Evolutionary conservation across 2,329 filamentous ascomycete species (phyloP).

Genomic region (Pseudocercospora eumusae): DNA sequence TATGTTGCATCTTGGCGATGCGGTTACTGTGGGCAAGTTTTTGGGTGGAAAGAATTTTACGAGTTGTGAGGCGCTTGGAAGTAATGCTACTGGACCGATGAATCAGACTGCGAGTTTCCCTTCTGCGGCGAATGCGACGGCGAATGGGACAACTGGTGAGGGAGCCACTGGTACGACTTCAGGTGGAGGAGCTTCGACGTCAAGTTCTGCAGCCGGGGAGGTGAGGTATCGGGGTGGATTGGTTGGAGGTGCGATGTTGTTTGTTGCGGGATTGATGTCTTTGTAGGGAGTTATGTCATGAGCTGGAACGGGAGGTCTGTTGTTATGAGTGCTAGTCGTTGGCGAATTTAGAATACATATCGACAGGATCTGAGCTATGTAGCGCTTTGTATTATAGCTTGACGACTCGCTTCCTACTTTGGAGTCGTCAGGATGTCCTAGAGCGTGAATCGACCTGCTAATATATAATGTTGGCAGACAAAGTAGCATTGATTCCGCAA

Average conservation of each 20-base stretch:
- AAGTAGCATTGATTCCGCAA: too few relatives aligned
- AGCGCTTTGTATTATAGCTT: background rate
- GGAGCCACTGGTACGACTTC: background rate
- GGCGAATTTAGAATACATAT: too few relatives aligned
- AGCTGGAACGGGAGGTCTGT: too few relatives aligned
- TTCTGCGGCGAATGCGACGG: background rate
- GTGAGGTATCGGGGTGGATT: background rate
- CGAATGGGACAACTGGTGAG: constrained; percentile 1
- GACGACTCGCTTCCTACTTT: background rate
- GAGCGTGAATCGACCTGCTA: too few relatives aligned
- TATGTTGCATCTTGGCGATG: constrained; percentile 23
- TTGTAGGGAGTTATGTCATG: background rate
- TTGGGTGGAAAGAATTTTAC: constrained; percentile 29
- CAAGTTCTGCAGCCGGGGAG: background rate
- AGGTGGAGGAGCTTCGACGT: background rate
- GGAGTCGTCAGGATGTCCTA: too few relatives aligned
- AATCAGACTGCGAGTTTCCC: constrained; percentile 11
- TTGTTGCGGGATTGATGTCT: constrained; percentile 1
- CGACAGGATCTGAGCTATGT: background rate
- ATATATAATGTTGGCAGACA: too few relatives aligned
- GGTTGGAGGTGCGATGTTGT: background rate
- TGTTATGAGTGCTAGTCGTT: too few relatives aligned
- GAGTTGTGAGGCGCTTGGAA: constrained; percentile 23
- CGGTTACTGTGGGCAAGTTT: constrained; percentile 25
- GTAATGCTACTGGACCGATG: constrained; percentile 17